A percentile compares a stretch with the other conserved stretches of the same genome.
These are phyloP conservation scores for Teunomyces cretensis DNA, from an alignment of 805 yeast species.

Conservation along the genomic window DNA sequence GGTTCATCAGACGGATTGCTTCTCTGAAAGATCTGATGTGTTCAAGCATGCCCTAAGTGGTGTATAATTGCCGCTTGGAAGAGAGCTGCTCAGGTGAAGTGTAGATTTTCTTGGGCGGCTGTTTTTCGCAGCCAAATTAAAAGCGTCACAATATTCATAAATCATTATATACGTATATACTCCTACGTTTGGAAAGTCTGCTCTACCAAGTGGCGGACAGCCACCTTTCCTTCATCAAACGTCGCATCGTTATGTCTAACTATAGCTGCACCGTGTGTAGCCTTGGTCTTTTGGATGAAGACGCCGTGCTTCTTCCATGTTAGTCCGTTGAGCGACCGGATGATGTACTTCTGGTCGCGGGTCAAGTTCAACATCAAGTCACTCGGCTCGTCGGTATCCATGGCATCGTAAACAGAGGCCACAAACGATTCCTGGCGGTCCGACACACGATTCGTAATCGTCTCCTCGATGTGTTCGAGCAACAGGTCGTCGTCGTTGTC, in stretches of 20 bases:
- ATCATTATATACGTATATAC: neutral
- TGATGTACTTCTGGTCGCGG: constrained; percentile 49
- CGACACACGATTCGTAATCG: constrained; percentile 12
- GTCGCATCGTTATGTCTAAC: constrained; percentile 53
- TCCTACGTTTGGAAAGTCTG: constrained; percentile 2
- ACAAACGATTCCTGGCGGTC: constrained; percentile 52
- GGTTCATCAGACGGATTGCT: neutral
- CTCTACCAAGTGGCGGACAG: constrained; percentile 63
- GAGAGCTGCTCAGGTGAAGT: too few relatives aligned
- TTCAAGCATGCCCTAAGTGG: constrained; percentile 10
- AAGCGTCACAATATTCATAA: neutral
- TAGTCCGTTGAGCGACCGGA: constrained; percentile 55
- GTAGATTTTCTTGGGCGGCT: constrained; percentile 1
- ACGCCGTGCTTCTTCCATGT: constrained; percentile 73
- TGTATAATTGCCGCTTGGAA: too few relatives aligned
- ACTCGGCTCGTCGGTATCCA: constrained; percentile 35
- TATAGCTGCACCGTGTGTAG: constrained; percentile 82
- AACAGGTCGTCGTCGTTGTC: constrained; percentile 5
- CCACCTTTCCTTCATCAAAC: constrained; percentile 68
- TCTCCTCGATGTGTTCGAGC: constrained; percentile 14
- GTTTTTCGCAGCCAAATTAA: neutral
- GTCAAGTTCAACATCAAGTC: constrained; percentile 37
- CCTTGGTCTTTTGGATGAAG: constrained; percentile 60
- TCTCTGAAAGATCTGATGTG: neutral
- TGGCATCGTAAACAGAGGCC: constrained; percentile 62